phyloP scores from a whole-genome alignment of 2,329 filamentous ascomycete genomes.

The Lecanicillium sp. region DNA sequence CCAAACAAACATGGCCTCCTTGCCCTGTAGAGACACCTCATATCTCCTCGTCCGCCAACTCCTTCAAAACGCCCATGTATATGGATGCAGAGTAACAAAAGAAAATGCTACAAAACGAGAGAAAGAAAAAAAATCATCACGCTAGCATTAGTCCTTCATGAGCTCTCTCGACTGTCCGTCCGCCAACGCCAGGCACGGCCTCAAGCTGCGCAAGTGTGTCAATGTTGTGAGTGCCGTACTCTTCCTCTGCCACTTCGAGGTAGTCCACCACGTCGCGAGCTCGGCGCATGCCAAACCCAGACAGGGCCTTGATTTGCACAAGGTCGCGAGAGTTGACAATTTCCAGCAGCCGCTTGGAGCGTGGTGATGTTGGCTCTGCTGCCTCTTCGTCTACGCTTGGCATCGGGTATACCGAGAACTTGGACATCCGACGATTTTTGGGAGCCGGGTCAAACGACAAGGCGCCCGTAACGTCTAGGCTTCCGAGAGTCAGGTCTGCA shows the following conservation, averaged over 20 bases:
- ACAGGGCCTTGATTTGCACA: constrained; percentile 54
- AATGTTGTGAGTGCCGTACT: constrained; percentile 31
- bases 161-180: constrained; percentile 46
- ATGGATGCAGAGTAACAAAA: background rate
- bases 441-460: constrained; percentile 4
- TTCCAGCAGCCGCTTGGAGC: constrained; percentile 53
- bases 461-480: constrained; percentile 4
- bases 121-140: constrained; percentile 6
- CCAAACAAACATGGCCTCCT: too few species aligned
- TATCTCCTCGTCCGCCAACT: background rate
- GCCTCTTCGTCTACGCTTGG: constrained; percentile 26
- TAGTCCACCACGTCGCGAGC: constrained; percentile 52
- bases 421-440: constrained; percentile 11
- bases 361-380: constrained; percentile 38
- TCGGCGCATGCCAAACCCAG: constrained; percentile 66
- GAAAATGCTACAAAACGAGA: background rate
- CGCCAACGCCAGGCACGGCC: constrained; percentile 48
- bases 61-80: background rate
- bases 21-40: background rate
- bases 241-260: constrained; percentile 34
- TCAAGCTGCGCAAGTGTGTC: constrained; percentile 42
- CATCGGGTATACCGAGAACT: constrained; percentile 8
- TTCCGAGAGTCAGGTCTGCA: constrained; percentile 3
- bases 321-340: constrained; percentile 69
- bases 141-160: constrained; percentile 35